Conservation (phyloP, 495 filamentous ascomycete genomes). For the Hyaloscypha variabilis region DNA sequence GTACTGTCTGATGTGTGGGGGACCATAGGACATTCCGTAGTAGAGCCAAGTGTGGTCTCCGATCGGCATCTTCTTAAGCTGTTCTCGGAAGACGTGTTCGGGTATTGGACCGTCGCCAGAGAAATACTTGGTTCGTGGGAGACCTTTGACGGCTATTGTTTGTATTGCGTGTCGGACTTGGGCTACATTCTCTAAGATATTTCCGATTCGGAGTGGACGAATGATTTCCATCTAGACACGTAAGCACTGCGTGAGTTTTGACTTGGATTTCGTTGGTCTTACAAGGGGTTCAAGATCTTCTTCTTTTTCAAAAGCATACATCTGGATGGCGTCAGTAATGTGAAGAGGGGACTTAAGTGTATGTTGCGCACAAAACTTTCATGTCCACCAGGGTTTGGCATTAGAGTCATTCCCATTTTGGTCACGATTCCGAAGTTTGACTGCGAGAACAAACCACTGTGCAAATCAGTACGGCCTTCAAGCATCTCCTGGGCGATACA, state of each 20-base stretch:
- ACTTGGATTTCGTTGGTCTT: neutral
- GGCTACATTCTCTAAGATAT: slow-evolving; percentile 58
- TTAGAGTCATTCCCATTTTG: slow-evolving; percentile 57
- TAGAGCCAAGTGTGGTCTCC: slow-evolving; percentile 51
- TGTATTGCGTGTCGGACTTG: slow-evolving; percentile 55
- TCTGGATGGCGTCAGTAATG: neutral
- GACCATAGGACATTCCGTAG: slow-evolving; percentile 50
- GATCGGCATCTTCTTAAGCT: slow-evolving; percentile 37
- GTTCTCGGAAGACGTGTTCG: slow-evolving; percentile 37
- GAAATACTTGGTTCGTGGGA: slow-evolving; percentile 46
- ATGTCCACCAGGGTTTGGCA: slow-evolving; percentile 41
- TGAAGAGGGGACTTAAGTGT: too few species aligned
- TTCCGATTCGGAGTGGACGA: slow-evolving; percentile 49
- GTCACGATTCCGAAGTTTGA: slow-evolving; percentile 54
- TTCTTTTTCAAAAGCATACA: neutral
- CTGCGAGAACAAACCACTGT: slow-evolving; percentile 54
- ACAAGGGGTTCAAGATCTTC: neutral
- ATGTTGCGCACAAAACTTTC: neutral
- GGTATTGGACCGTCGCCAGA: slow-evolving; percentile 43
- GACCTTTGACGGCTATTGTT: slow-evolving; percentile 44
- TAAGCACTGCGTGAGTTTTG: neutral
- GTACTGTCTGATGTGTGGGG: slow-evolving; percentile 16
- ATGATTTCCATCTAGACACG: slow-evolving; percentile 43
- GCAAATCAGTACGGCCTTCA: neutral
- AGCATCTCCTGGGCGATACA: neutral